Evolutionary conservation across 352 stramenopile genomes (phyloP).

Genomic region (Phytophthora tentaculata): DNA sequence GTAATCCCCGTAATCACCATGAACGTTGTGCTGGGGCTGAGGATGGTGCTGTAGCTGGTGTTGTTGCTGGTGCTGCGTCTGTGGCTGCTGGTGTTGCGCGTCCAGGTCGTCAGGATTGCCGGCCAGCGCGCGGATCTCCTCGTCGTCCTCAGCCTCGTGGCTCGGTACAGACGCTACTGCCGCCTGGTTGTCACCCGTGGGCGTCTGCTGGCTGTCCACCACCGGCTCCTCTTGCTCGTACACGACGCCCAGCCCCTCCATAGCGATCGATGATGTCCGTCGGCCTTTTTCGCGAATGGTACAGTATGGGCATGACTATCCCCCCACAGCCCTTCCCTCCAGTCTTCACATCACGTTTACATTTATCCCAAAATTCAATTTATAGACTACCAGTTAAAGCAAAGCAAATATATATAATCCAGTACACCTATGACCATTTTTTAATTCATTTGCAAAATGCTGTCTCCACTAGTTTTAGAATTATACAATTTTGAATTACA

Average conservation of each 20-base stretch:
- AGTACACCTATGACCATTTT: no score
- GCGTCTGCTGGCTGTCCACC: constrained; percentile 31
- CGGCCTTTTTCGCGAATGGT: constrained; percentile 31
- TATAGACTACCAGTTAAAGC: no score
- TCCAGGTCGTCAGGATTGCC: constrained; percentile 61
- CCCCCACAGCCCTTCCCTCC: constrained; percentile 21
- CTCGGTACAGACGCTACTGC: not conserved
- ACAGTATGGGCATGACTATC: constrained; percentile 24
- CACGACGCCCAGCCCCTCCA: constrained; percentile 78
- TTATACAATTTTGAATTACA: no score
- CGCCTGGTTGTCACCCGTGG: constrained; percentile 12
- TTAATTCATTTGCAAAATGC: no score
- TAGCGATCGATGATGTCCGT: constrained; percentile 32
- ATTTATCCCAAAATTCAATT: no score
- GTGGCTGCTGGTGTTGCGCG: constrained; percentile 19
- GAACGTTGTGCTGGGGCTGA: constrained; percentile 28
- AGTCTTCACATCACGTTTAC: constrained; percentile 21
- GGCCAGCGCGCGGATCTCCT: constrained; percentile 72
- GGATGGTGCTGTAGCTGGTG: no score
- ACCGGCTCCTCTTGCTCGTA: constrained; percentile 78
- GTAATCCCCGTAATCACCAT: constrained; percentile 33
- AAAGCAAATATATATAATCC: no score
- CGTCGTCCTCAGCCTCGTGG: constrained; percentile 58
- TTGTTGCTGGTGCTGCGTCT: constrained; percentile 38
- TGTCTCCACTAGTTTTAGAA: no score